phyloP scores from a whole-genome alignment of 1,139 yeast genomes.

The Kluyveromyces marxianus region DNA sequence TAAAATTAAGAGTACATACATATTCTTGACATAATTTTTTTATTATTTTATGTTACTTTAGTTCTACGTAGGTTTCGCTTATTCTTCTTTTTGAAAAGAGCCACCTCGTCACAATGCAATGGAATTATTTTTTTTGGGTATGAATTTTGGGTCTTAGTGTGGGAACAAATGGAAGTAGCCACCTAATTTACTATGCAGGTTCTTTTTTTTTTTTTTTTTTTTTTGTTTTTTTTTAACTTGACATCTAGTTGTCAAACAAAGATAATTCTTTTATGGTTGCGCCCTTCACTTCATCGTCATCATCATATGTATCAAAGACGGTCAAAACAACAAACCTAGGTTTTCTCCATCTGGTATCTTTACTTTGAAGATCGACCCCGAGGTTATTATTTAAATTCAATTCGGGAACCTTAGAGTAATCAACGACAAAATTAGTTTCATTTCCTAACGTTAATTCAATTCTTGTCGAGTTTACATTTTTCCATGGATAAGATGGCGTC shows the following conservation, averaged over 20 bases:
- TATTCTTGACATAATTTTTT: too few species aligned
- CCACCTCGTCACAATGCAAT: not conserved
- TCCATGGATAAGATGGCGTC: constrained; percentile 34
- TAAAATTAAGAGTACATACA: not conserved
- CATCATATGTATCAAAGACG: constrained; percentile 41
- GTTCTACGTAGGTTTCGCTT: too few species aligned
- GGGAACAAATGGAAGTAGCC: too few species aligned
- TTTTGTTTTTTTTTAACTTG: too few species aligned
- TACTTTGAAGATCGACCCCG: constrained; percentile 6
- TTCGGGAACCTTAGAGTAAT: constrained; percentile 16
- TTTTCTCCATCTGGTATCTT: constrained; percentile 16
- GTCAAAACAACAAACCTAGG: constrained; percentile 44
- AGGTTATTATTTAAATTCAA: constrained; percentile 5
- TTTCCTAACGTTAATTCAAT: constrained; percentile 43
- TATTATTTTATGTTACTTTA: too few species aligned
- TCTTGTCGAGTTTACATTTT: constrained; percentile 25
- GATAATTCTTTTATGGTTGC: constrained; percentile 52
- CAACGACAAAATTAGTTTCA: constrained; percentile 38
- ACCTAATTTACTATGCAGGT: too few species aligned
- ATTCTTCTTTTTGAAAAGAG: not conserved
- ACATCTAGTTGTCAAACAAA: constrained; percentile 16
- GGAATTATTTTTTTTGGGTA: not conserved
- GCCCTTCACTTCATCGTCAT: constrained; percentile 40
- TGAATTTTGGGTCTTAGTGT: not conserved
- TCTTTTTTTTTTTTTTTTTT: not conserved